Evolutionary conservation across 305 asterid species (phyloP), one percentile per base, ranked within the genome.

Genomic region (Rubia tinctorum): DNA sequence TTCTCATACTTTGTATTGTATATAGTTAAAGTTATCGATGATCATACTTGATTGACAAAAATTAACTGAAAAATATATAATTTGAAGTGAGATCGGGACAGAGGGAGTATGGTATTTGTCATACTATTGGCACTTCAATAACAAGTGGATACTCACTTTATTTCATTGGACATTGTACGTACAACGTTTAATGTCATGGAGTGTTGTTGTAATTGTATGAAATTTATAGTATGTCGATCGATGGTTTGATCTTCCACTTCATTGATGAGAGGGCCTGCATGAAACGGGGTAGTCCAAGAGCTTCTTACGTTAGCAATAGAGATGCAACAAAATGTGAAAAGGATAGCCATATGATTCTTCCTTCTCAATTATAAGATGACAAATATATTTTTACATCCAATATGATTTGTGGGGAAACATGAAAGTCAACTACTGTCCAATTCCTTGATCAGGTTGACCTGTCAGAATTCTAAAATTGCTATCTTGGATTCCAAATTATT

Each of bases 391-490:
- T 27, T 20, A 25, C 61, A 68, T 68, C 30, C 18, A 51, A 23
- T 6, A 17, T 42, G 71, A 42, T 43, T 66, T 66, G 71, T 42
- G 71, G 71, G 0, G 10, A 15, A 27, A 6, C 14, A 53, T 34
- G 25, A 60, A 75, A 23, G 79, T 75, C 79, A 75, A 75, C 79
- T 59, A 5, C n/a, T 45, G 56, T 34, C 70, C 65, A 40, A 4
- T 66, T 37, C 45, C 42, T 45, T 60, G 62, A 68, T 59, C 43
- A 34, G 59, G 67, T 76, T 76, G 80, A 76, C 80, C 49, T 71
- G 80, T 76, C 80, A 71, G 76, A 63, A 42, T 6, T 15, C 40
- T 51, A 40, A 59, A 61, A 59, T 60, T 75, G 78, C 74, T 15
- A 49, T 5, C 56, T 15, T 49, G 56, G 56, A 49, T 15, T 49